A percentile compares a stretch with the other conserved stretches of the same genome.
phyloP scores from a whole-genome alignment of 306 rosid species.

The Quercus variabilis region DNA sequence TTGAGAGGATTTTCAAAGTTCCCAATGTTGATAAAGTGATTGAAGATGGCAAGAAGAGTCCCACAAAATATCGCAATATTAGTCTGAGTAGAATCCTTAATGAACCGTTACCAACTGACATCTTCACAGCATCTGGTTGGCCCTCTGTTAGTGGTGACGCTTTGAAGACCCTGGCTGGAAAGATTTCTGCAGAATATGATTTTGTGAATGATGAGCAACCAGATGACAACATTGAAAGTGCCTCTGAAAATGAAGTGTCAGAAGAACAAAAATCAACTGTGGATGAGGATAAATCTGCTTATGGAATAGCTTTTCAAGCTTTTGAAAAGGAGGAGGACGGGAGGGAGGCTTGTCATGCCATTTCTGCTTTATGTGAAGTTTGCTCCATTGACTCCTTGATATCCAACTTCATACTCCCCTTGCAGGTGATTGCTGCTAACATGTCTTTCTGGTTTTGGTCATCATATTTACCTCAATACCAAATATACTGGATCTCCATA shows the following conservation, averaged over 20 bases:
- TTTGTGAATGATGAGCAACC: conserved; percentile 38
- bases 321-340: conserved; percentile 60
- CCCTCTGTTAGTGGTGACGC: conserved; percentile 84
- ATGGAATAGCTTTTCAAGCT: conserved; percentile 70
- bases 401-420: conserved; percentile 94
- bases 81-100: conserved; percentile 39
- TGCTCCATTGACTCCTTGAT: conserved; percentile 90
- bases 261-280: conserved; percentile 13
- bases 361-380: conserved; percentile 94
- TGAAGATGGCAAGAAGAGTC: conserved; percentile 76
- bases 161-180: conserved; percentile 81
- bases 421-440: conserved; percentile 58
- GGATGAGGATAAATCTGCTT: conserved; percentile 43
- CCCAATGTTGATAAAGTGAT: conserved; percentile 68
- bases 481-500: conserved; percentile 10
- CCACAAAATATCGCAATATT: conserved; percentile 62
- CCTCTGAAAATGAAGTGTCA: conserved; percentile 35
- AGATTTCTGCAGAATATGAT: conserved; percentile 75
- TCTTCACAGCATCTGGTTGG: conserved; percentile 92
- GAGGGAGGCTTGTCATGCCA: conserved; percentile 92
- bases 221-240: conserved; percentile 31
- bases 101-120: conserved; percentile 48
- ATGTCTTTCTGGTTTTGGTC: neutral
- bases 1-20: conserved; percentile 58
- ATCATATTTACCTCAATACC: neutral